Conservation (phyloP, 192 early-diverging fungal genomes). For the Coemansia sp. region DNA sequence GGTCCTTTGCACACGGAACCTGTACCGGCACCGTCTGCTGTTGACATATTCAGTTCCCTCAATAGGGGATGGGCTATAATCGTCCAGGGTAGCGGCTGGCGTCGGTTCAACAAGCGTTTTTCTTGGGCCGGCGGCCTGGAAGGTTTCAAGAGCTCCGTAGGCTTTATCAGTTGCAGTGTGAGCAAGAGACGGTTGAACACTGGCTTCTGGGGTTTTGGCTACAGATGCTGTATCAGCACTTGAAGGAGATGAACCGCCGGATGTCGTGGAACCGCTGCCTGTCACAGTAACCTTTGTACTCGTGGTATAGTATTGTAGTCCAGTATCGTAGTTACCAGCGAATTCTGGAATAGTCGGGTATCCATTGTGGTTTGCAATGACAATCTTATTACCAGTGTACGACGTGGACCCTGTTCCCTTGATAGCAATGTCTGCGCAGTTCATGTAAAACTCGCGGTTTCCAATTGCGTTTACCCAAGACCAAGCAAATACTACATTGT, state of each 20-base stretch:
- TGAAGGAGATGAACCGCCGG: not conserved
- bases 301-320: conserved; percentile 29
- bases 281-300: conserved; percentile 30
- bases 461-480: conserved; percentile 64
- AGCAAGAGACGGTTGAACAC: no score
- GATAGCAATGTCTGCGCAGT: conserved; percentile 40
- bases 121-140: no score
- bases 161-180: no score
- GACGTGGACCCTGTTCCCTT: conserved; percentile 27
- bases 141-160: no score
- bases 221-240: no score
- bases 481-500: conserved; percentile 61
- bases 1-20: no score
- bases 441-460: conserved; percentile 52
- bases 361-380: conserved; percentile 33
- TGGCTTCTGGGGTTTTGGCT: no score
- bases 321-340: conserved; percentile 25
- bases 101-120: no score
- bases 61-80: no score
- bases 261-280: conserved; percentile 12
- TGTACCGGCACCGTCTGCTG: no score
- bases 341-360: conserved; percentile 58
- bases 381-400: conserved; percentile 34
- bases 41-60: no score
- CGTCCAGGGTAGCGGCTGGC: no score